A percentile compares a stretch with the other conserved stretches of the same genome.
phyloP scores from a whole-genome alignment of 352 stramenopile species.

The Globisporangium acanthophoron region DNA sequence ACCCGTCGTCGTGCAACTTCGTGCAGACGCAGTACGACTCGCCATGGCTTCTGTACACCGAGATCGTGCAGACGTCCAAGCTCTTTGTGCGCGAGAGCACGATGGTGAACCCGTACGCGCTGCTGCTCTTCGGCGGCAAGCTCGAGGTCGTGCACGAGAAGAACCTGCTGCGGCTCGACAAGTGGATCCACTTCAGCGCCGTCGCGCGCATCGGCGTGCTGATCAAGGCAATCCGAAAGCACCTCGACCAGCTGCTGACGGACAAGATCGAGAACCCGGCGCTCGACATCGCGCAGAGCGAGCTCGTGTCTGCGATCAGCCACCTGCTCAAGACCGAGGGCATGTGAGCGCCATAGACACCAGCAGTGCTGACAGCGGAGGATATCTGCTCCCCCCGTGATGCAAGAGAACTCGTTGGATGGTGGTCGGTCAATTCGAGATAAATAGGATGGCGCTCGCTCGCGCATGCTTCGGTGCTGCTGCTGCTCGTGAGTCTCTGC shows the following conservation, averaged over 20 bases:
- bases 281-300: conserved; percentile 86
- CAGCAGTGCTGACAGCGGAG: too few relatives aligned
- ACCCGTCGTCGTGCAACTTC: conserved; percentile 93
- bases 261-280: conserved; percentile 93
- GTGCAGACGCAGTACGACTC: conserved; percentile 90
- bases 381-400: too few relatives aligned
- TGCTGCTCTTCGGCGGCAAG: conserved; percentile 97
- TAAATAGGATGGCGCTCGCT: not conserved
- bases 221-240: conserved; percentile 92
- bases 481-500: too few relatives aligned
- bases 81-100: conserved; percentile 96
- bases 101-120: conserved; percentile 95
- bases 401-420: too few relatives aligned
- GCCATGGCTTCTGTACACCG: conserved; percentile 95
- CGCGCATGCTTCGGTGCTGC: too few relatives aligned
- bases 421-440: not conserved
- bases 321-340: conserved; percentile 77
- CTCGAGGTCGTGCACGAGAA: conserved; percentile 91
- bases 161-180: conserved; percentile 75
- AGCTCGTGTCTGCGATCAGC: conserved; percentile 79
- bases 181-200: conserved; percentile 94
- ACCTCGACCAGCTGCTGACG: conserved; percentile 92
- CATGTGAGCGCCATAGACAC: conserved; percentile 31
- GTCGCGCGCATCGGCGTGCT: conserved; percentile 93
- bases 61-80: conserved; percentile 96